phyloP scores from a whole-genome alignment of 495 filamentous ascomycete genomes.

The Extremus antarcticus region DNA sequence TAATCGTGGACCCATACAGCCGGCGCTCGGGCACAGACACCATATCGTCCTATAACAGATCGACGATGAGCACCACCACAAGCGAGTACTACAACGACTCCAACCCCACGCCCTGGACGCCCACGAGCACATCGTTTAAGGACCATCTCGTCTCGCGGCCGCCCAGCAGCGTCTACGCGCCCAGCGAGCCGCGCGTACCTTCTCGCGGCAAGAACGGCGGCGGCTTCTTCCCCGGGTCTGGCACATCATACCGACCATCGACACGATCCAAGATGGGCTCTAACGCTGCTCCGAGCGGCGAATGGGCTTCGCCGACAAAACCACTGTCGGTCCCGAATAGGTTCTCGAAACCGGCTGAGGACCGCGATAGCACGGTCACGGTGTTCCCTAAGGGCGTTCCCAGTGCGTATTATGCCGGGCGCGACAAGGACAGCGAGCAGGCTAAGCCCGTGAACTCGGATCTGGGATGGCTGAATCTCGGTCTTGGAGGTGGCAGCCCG shows the following conservation, averaged over 20 bases:
- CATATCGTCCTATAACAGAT: slow-evolving; percentile 35
- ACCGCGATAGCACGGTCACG: slow-evolving; percentile 29
- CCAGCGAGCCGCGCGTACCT: slow-evolving; percentile 16
- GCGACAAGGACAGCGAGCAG: slow-evolving; percentile 6
- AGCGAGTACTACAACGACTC: slow-evolving; percentile 39
- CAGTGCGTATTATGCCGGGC: slow-evolving; percentile 16
- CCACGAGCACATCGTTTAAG: slow-evolving; percentile 11
- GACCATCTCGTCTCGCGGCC: slow-evolving; percentile 35
- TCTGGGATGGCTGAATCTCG: slow-evolving; percentile 35
- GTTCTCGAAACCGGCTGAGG: slow-evolving; percentile 4
- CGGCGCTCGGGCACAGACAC: slow-evolving; percentile 18
- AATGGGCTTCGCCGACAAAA: slow-evolving; percentile 1
- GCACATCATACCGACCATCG: slow-evolving; percentile 21
- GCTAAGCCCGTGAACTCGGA: slow-evolving; percentile 19
- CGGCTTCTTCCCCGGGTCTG: slow-evolving; percentile 23
- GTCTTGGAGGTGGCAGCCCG: not conserved
- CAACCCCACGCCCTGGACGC: slow-evolving; percentile 25
- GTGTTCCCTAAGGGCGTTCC: slow-evolving; percentile 26
- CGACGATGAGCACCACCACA: slow-evolving; percentile 48
- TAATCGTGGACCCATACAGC: slow-evolving; percentile 19
- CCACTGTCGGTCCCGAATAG: not conserved
- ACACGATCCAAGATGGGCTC: not conserved
- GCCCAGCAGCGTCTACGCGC: slow-evolving; percentile 52
- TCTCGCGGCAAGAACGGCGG: slow-evolving; percentile 17
- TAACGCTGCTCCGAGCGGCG: not conserved